Percentiles rank a stretch among this genome's conserved stretches.
These are phyloP conservation scores for Globisporangium ultimum DNA, from an alignment of 352 stramenopile genomes.

Conservation along the genomic window DNA sequence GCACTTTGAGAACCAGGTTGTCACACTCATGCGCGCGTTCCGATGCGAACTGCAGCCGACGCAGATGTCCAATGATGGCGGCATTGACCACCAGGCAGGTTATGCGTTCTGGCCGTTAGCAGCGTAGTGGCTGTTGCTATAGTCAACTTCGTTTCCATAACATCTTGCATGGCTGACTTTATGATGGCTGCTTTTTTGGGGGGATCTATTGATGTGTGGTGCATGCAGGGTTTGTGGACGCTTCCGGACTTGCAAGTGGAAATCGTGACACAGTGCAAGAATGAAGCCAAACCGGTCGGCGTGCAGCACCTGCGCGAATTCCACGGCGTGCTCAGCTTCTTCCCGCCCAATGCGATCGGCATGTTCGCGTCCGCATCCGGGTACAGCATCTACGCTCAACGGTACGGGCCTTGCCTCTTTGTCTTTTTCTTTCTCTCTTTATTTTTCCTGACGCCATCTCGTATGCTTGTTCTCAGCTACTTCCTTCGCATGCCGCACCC, in stretches of 20 bases:
- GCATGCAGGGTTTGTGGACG: conserved; percentile 49
- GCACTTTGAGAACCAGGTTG: conserved; percentile 58
- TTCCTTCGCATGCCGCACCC: conserved; percentile 64
- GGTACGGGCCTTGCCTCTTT: conserved; percentile 19
- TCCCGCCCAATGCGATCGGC: conserved; percentile 38
- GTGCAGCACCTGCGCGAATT: conserved; percentile 73
- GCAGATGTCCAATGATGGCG: conserved; percentile 64
- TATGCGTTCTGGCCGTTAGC: too few relatives aligned
- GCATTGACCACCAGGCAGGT: conserved; percentile 62
- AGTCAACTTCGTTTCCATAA: too few relatives aligned
- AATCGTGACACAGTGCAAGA: conserved; percentile 82
- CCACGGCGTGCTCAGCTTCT: conserved; percentile 59
- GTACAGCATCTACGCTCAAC: conserved; percentile 75
- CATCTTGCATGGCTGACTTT: neutral
- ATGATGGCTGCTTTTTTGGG: neutral
- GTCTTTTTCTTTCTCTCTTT: neutral
- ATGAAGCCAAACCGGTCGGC: conserved; percentile 63
- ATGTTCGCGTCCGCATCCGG: conserved; percentile 72
- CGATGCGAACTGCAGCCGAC: conserved; percentile 53
- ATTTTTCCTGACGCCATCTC: neutral
- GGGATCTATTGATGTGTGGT: neutral
- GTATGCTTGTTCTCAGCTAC: conserved; percentile 22
- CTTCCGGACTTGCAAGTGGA: conserved; percentile 60
- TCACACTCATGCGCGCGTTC: conserved; percentile 44
- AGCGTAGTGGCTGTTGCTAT: too few relatives aligned